Evolutionary conservation across 2,329 filamentous ascomycete genomes (phyloP).

Genomic region (Phaeophleospora eucalypticola): DNA sequence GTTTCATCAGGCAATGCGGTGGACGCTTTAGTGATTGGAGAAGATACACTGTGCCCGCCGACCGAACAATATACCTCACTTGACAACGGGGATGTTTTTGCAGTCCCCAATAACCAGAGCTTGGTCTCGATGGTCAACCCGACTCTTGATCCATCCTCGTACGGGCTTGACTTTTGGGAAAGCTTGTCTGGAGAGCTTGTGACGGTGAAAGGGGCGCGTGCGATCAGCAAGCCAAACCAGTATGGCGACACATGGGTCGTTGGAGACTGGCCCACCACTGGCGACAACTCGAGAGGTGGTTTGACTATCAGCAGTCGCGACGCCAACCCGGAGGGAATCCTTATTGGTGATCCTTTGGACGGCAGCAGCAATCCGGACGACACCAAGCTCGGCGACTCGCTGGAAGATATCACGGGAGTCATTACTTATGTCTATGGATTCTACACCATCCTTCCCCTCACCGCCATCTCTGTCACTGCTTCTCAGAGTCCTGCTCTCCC

Average conservation of each 20-base stretch:
- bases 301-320: conserved; percentile 61
- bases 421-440: conserved; percentile 63
- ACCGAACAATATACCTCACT: conserved; percentile 58
- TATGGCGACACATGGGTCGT: conserved; percentile 68
- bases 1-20: conserved; percentile 54
- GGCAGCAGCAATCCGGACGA: conserved; percentile 56
- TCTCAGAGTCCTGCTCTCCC: conserved; percentile 46
- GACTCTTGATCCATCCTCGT: conserved; percentile 55
- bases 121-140: conserved; percentile 59
- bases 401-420: conserved; percentile 65
- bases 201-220: conserved; percentile 55
- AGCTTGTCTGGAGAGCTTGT: conserved; percentile 64
- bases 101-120: conserved; percentile 58
- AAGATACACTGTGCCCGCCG: conserved; percentile 52
- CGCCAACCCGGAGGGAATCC: conserved; percentile 65
- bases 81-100: conserved; percentile 63
- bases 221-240: conserved; percentile 57
- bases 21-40: conserved; percentile 57
- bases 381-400: conserved; percentile 60
- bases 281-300: conserved; percentile 59
- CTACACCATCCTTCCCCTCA: conserved; percentile 64
- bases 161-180: conserved; percentile 72
- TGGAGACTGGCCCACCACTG: conserved; percentile 61
- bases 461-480: conserved; percentile 48
- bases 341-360: conserved; percentile 62